Evolutionary conservation across 331 rosid genomes (phyloP), one percentile per base, ranked within the genome.

Genomic region (Rhamnella rubrinervis): DNA sequence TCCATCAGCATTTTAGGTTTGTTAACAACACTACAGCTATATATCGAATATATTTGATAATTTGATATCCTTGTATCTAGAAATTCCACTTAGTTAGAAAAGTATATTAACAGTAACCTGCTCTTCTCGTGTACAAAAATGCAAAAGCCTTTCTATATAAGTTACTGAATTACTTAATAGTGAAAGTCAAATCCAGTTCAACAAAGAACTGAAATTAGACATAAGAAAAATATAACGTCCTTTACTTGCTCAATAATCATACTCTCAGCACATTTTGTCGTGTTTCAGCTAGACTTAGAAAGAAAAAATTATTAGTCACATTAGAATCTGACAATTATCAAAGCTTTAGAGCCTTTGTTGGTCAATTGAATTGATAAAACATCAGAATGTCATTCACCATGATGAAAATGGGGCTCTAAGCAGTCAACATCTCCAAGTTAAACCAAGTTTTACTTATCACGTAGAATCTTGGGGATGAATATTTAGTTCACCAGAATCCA

Each of bases 1-100:
- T 64, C 41, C 77, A 53, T 44, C 44, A 61, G 41, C 21, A 71
- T 47, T 23, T 71, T 40, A 50, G 49, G 49, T 9, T 9, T 44
- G 11, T 44, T 44, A 14, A 44, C 49, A 44, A 44, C 13, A 9
- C 16, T 44, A 11, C 4, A 11, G 13, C 13, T 10, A 8, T 44
- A 44, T 10, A 40, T 44, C 4, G 49, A 44, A 44, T 14, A 44
- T 10, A 44, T 44, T n/a, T n/a, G n/a, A n/a, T n/a, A n/a, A n/a
- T n/a, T n/a, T 44, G 49, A 44, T 10, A 8, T 55, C 31, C 56
- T 17, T 25, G 55, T 25, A 44, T 41, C 57, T 9, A 44, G 13
- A 57, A 17, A 49, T 59, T 21, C 23, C 21, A 38, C 23, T 51
- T 35, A 12, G 38, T 12, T 55, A 58, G 55, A 57, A 55, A 8